Evolutionary conservation across 768 basidiomycete species (phyloP), one percentile per base, ranked within the genome.

Genomic region (Russula vinacea): DNA sequence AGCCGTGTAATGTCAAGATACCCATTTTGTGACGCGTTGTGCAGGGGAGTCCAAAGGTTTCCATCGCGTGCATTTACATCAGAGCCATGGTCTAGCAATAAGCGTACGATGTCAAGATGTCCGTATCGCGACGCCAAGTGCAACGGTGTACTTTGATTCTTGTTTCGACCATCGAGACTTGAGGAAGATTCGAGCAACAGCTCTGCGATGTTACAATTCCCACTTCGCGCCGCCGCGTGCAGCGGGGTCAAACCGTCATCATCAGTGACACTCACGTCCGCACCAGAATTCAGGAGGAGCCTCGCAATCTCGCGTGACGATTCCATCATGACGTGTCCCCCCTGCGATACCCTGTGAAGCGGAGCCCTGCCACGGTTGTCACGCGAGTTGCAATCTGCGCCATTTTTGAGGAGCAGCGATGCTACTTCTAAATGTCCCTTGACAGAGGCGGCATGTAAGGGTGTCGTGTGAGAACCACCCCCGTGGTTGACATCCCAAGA

Each of bases 171-270:
- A 33, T 52, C 29, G 29, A 17, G 16, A 32, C 32, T 52, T 32
- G 51, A 29, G 16, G 17, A 6, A n/a, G 19, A 52, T 9, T 1
- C 51, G 19, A 52, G 51, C 19, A 52, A 9, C 9, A 33, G 32
- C 33, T 52, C 29, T 8, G 4, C 17, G 11, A 52, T 19, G 9
- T 52, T 29, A 16, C 57, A 50, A n/a, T 60, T 26, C 40, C 58
- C 56, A 24, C 49, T 50, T 22, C 37, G 42, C 5, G 58, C 58
- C 3, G 53, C 64, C 14, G 49, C 10, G 19, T 65, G 56, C 19
- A 65, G 39, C 2, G 64, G 52, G 5, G 59, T 47, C 3, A n/a
- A 37, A 5, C 59, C 64, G 9, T 61, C 29, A 1, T 49, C 14
- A 26, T 65, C 55, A 3, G 24, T 11, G 26, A 33, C 26, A 14